A percentile compares a stretch with the other conserved stretches of the same genome.
Evolutionary conservation across 78 protist species (phyloP).

Genomic region (Polysphondylium violaceum): DNA sequence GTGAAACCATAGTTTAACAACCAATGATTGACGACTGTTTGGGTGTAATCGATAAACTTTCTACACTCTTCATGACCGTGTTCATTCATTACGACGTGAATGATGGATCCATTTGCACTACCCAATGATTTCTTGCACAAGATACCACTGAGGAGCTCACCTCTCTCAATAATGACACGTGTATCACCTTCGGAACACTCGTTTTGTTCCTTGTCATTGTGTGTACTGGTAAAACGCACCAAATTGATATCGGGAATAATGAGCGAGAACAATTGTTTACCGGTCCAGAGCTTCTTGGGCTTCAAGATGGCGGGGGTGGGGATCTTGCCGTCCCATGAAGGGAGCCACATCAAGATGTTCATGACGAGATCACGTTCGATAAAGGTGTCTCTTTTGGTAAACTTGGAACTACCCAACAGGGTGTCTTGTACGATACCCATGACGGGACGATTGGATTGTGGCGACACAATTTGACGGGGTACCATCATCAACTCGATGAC

Average conservation of each 20-base stretch:
- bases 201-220: constrained; percentile 70
- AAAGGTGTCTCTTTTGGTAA: constrained; percentile 96
- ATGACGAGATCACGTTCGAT: constrained; percentile 91
- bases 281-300: constrained; percentile 99
- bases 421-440: constrained; percentile 99
- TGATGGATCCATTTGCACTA: constrained; percentile 78
- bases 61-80: constrained; percentile 92
- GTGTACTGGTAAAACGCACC: constrained; percentile 9
- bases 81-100: constrained; percentile 96
- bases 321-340: constrained; percentile 93
- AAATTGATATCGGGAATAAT: constrained; percentile 92
- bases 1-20: constrained; percentile 93
- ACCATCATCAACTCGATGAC: constrained; percentile 96
- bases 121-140: constrained; percentile 93
- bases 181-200: constrained; percentile 88
- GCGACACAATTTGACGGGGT: constrained; percentile 98
- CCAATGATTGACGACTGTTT: constrained; percentile 96
- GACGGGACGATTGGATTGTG: constrained; percentile 98
- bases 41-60: constrained; percentile 89
- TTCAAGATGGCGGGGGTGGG: constrained; percentile 99
- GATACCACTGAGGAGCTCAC: constrained; percentile 94
- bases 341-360: constrained; percentile 96
- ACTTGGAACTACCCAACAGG: constrained; percentile 90
- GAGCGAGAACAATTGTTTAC: constrained; percentile 98
- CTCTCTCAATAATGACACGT: constrained; percentile 91